phyloP scores from a whole-genome alignment of 129 eudicot species.

The Saposhnikovia divaricata region DNA sequence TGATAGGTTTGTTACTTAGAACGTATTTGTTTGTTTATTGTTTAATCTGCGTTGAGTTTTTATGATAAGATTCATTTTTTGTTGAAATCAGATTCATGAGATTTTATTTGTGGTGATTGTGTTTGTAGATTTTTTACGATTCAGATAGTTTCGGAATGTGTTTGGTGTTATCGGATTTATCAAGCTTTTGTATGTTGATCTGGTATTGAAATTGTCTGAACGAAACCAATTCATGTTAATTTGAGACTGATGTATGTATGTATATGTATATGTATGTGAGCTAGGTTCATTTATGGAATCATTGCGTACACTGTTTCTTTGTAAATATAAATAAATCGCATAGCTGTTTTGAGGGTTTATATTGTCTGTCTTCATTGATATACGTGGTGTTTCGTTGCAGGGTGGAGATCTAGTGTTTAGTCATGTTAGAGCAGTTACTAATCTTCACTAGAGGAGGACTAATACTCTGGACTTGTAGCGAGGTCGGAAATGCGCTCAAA shows the following conservation, averaged over 20 bases:
- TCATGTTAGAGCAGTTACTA: constrained; percentile 86
- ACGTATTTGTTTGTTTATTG: not conserved
- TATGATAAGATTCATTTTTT: not conserved
- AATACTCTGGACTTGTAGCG: constrained; percentile 98
- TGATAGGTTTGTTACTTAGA: not conserved
- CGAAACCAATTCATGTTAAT: not conserved
- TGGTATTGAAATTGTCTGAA: not conserved
- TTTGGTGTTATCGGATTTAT: not conserved
- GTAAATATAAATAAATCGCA: no score
- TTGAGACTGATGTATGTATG: not conserved
- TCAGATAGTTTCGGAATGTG: not conserved
- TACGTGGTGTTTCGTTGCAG: constrained; percentile 29
- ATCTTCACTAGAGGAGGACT: constrained; percentile 95
- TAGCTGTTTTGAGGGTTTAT: not conserved
- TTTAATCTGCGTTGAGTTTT: not conserved
- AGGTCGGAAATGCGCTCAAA: constrained; percentile 82
- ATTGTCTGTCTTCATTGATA: not conserved
- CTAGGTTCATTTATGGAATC: not conserved
- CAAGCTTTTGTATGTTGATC: not conserved
- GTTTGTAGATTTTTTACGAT: not conserved
- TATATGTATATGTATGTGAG: not conserved
- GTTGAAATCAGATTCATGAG: not conserved
- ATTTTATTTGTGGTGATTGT: not conserved
- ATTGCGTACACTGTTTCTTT: not conserved
- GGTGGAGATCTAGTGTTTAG: constrained; percentile 24